Evolutionary conservation across 306 rosid genomes (phyloP).

Genomic region (cucumber (Cucumis sativus)): DNA sequence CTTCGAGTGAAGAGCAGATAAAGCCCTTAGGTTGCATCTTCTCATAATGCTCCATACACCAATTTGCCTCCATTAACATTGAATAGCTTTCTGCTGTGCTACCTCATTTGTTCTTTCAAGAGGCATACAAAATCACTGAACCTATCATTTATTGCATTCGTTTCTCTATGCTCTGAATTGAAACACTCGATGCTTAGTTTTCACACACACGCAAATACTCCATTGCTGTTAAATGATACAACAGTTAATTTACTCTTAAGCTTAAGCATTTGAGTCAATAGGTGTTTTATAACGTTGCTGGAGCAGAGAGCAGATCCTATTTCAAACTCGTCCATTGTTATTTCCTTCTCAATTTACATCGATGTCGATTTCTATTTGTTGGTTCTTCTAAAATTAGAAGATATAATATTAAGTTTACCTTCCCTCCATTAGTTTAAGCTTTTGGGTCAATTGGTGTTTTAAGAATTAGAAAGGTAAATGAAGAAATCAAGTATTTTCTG

Average conservation of each 20-base stretch:
- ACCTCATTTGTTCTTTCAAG: constrained; percentile 11
- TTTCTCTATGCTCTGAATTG: background rate
- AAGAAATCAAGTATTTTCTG: background rate
- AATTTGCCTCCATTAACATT: constrained; percentile 19
- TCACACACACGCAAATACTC: background rate
- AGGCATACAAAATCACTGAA: constrained; percentile 11
- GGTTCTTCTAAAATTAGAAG: too few relatives aligned
- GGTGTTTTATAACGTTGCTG: too few relatives aligned
- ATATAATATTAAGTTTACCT: too few relatives aligned
- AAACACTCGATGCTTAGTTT: background rate
- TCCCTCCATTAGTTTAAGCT: too few relatives aligned
- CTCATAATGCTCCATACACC: constrained; percentile 38
- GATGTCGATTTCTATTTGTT: too few relatives aligned
- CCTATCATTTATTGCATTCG: background rate
- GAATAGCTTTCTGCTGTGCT: constrained; percentile 16
- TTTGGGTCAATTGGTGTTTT: too few relatives aligned
- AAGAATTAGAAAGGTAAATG: background rate
- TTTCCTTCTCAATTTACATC: too few relatives aligned
- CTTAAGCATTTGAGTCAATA: too few relatives aligned
- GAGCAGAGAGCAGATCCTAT: too few relatives aligned
- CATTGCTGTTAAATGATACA: background rate
- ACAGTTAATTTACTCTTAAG: too few relatives aligned
- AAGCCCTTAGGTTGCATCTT: constrained; percentile 37
- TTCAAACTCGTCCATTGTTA: too few relatives aligned
- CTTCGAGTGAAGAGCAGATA: constrained; percentile 22